Base-by-base conservation (phyloP, 345 rosid genomes). In the Ailanthus altissimus region DNA sequence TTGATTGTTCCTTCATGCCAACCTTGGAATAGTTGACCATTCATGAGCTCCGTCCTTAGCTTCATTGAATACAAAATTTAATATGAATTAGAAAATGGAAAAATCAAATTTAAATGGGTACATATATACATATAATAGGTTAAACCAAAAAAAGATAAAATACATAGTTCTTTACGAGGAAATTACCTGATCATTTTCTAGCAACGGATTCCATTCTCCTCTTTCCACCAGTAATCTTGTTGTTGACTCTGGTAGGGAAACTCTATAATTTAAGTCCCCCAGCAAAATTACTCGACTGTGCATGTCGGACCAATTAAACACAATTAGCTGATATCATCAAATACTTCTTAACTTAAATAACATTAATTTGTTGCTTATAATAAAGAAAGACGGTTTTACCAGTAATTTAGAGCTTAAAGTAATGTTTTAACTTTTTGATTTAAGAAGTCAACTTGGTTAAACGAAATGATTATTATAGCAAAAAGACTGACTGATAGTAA, bases 191-290 rank as follows among this genome's bases (percentile, higher is more conserved):
- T 93, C 98, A 64, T 88, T 85, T 81, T 90, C 84, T 23, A 91
- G 80, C 70, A 93, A 81, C 25, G 45, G 13, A 63, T 84, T 71
- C 97, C 97, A 93, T 12, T 93, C 89, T 82, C 79, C 75, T 79
- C 49, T 70, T 42, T 87, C 89, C 51, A 91, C 97, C 75, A 93
- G 76, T 66, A 64, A 75, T 58, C 93, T 75, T 64, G 88, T 88
- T 26, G 85, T 83, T 49, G 86, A 82, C 78, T 93, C 96, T 1
- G 91, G 89, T 32, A 93, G 78, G 18, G 94, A 89, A 68, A 91
- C 85, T 86, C 98, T 87, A 76, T 91, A 93, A 75, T 93, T 93
- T 84, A 91, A 86, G 78, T 93, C 98, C 79, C 98, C 98, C 54
- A 93, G 85, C 68, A 89, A 80, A 74, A 93, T 64, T 23, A 93